Base-by-base conservation (phyloP, 83 land plant species). In the Diphasiastrum complanatum region DNA sequence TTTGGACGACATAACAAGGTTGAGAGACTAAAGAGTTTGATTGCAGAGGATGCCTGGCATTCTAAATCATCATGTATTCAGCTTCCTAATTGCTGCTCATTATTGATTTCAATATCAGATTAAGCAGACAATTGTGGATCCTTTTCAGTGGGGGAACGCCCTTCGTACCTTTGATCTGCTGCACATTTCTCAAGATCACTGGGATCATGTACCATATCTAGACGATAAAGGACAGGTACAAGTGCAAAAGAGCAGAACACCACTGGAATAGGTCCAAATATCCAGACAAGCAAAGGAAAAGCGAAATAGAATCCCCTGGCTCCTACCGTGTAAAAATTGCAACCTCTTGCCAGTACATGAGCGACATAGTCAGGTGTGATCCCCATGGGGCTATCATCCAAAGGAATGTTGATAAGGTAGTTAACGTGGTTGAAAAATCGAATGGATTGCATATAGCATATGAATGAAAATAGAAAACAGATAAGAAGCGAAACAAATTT, bases 381-480 rank as follows among this genome's bases (percentile, higher is more conserved):
- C n/a, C 38, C 27, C 59, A 35, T 26, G 14, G 51, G 29, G 18
- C 31, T 8, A 37, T 41, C 56, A 26, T 54, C 12, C n/a, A 64
- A 30, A 5, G 85, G 81, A 45, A 66, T 52, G 79, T 90, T 90
- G 68, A 90, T 69, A 33, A 90, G 80, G 77, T 84, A 79, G 71
- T 84, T 90, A 31, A 86, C 93, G 45, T 86, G 91, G 69, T 84
- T 86, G 38, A 84, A 28, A 66, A 81, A 90, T 8, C 93, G 60
- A 5, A 90, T 74, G 47, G 97, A 86, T 58, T 84, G 81, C 24
- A 87, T 73, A 67, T 86, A 84, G 73, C 86, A 81, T 30, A 86
- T 38, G 74, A 90, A 90, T 33, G 97, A 78, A 77, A 86, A 49
- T 38, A 73, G 23, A 26, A 73, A 61, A 51, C 65, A 59, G 31